Evolutionary conservation across 1,284 basidiomycete genomes (phyloP), one percentile per base, ranked within the genome.

Genomic region (Leccinum fuscescens): DNA sequence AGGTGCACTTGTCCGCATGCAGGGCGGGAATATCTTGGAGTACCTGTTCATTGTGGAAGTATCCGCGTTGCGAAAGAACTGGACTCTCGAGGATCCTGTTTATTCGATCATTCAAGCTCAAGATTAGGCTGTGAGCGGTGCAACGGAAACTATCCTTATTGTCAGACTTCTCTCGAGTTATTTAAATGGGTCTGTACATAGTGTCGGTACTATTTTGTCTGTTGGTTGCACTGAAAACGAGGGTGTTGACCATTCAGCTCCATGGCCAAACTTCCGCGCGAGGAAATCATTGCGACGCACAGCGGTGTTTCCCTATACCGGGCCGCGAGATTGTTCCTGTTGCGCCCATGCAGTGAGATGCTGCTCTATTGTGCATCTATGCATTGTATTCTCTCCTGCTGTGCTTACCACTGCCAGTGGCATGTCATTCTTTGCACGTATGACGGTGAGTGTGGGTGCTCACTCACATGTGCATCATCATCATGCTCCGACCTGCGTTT

Each of bases 21-120:
- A 87, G 65, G 93, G 94, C 42, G 94, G 89, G 59, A 89, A 88
- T 66, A 90, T 91, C 33, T 76, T 97, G 59, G 94, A 98, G 77
- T 98, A 98, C 79, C 78, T 99, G 67, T 99, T 99, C 79, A 89
- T 98, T 73, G 90, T 98, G 65, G 93, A 94, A 65, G 78, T 98
- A 56, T 80, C 89, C 52, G 63, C 66, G 24, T n/a, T 72, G 57
- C 68, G 68, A 27, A 72, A 72, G 60, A 60, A 71, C 56, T 72
- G 70, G 70, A 56, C 60, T 58, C 90, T 94, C 80, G 86, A 98
- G 70, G 94, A 93, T 37, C 94, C 95, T 3, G 78, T 88, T 17
- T 97, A 96, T 78, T 92, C 90, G 51, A 87, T 96, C 73, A 80
- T 93, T 69, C 83, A 95, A 74, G 90, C 93, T 70, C 83, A 95